Evolutionary conservation across 768 basidiomycete genomes (phyloP), one percentile per base, ranked within the genome.

Genomic region (Leccinum fibrillosum): DNA sequence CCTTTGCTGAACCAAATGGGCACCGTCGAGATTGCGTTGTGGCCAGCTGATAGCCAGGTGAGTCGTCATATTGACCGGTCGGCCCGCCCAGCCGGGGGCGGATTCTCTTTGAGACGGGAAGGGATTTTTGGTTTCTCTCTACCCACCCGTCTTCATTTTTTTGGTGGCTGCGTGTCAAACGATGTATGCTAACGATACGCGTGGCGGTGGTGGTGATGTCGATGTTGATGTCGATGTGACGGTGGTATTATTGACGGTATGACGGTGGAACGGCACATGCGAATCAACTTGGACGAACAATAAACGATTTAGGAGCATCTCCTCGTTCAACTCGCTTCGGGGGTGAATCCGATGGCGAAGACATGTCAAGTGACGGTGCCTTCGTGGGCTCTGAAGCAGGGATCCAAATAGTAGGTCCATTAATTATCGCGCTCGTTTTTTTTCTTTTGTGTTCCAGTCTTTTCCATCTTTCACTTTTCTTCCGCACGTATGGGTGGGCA

Each of bases 1-100:
- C 85, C 86, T 0, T 63, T 64, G 21, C 58, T 86, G 6, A 54
- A 55, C 32, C 66, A 77, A 12, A 77, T 83, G 70, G 78, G 80
- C 1, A 58, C 61, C 1, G 53, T 85, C 25, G 69, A 69, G 7
- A 78, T 88, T 8, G 75, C 81, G 42, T 72, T 88, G 5, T 82
- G 77, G 64, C 64, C 69, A 10, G 8, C 9, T 10, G 71, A 75
- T 25, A 34, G 17, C 19, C 28, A 51, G 32, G 50, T 51, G 32
- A 34, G 50, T 30, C 21, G 2, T 48, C 47, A 4, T 19, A n/a
- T 9, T 10, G 2, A n/a, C 37, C 37, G 3, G 2, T 28, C 8
- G 28, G 37, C 17, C 17, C 17, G 8, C 37, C 17, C 37, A 8
- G 5, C 37, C 37, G 17, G 2, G 37, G 37, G 0, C 34, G 34